Percentiles rank a stretch among this genome's conserved stretches.
Conservation (phyloP, 2,329 filamentous ascomycete genomes). For the Claviceps capensis region DNA sequence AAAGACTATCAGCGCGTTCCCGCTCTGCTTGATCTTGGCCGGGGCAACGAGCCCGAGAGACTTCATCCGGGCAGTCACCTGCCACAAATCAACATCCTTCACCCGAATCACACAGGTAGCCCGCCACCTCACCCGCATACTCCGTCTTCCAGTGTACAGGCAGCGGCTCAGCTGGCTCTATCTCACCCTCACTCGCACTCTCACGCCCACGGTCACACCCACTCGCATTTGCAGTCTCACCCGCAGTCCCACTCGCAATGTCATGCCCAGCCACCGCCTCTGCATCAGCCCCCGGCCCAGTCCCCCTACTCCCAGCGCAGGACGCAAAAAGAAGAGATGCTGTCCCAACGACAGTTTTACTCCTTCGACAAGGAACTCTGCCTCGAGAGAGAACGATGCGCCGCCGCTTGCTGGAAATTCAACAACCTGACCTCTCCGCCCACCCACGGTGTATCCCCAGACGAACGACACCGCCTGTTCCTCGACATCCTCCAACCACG, state of each 20-base stretch:
- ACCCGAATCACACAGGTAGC: constrained; percentile 35
- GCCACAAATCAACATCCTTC: constrained; percentile 44
- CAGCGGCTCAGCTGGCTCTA: constrained; percentile 45
- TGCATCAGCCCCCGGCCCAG: constrained; percentile 18
- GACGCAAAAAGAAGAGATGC: constrained; percentile 84
- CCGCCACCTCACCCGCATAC: constrained; percentile 26
- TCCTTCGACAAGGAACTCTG: constrained; percentile 67
- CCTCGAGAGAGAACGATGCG: constrained; percentile 74
- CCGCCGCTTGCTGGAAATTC: constrained; percentile 67
- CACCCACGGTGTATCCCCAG: constrained; percentile 52
- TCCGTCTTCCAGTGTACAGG: constrained; percentile 29
- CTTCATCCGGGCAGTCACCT: constrained; percentile 36
- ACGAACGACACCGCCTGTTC: constrained; percentile 57
- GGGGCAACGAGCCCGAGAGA: constrained; percentile 38
- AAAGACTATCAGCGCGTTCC: constrained; percentile 49
- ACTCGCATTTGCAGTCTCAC: constrained; percentile 34
- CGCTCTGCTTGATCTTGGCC: constrained; percentile 43
- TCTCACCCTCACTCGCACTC: constrained; percentile 38
- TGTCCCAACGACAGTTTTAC: constrained; percentile 63
- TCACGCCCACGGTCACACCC: constrained; percentile 36
- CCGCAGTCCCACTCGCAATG: constrained; percentile 36
- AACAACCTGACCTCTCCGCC: constrained; percentile 67
- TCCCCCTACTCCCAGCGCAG: constrained; percentile 26
- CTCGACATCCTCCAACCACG: constrained; percentile 55
- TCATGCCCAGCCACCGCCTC: constrained; percentile 33